These are phyloP conservation scores for Fonsecaea pugnacius DNA, from an alignment of 2,329 filamentous ascomycete genomes.

Conservation along the genomic window DNA sequence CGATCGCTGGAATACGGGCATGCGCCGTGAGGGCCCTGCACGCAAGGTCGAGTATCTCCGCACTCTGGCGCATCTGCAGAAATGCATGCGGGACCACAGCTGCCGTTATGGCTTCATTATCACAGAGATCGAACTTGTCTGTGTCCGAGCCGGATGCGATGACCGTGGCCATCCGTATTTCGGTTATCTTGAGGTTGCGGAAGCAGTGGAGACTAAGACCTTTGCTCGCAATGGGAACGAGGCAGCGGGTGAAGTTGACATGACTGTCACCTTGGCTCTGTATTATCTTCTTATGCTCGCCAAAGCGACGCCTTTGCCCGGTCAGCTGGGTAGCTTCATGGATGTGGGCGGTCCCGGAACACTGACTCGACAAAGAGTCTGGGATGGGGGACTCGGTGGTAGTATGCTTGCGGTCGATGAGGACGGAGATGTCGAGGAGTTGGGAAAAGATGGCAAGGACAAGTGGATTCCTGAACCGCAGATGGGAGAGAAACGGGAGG, in stretches of 20 bases:
- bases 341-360: constrained; percentile 64
- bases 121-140: constrained; percentile 91
- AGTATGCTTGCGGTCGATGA: constrained; percentile 28
- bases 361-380: constrained; percentile 59
- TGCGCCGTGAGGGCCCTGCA: constrained; percentile 82
- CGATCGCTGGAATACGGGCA: constrained; percentile 92
- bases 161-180: constrained; percentile 74
- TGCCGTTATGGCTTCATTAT: constrained; percentile 96
- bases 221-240: constrained; percentile 32
- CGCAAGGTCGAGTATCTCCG: constrained; percentile 88
- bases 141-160: constrained; percentile 76
- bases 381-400: constrained; percentile 39
- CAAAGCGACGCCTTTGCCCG: constrained; percentile 62
- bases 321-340: constrained; percentile 61
- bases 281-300: constrained; percentile 70
- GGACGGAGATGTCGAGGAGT: constrained; percentile 35
- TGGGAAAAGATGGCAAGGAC: constrained; percentile 56
- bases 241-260: constrained; percentile 39
- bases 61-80: constrained; percentile 82
- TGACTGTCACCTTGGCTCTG: constrained; percentile 64
- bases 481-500: constrained; percentile 63
- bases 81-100: constrained; percentile 89
- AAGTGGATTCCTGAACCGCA: constrained; percentile 66
- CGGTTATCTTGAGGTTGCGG: constrained; percentile 78
- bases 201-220: constrained; percentile 60